These are phyloP conservation scores for Chrysoporthe austroafricana DNA, from an alignment of 2,329 filamentous ascomycete species.

Conservation along the genomic window DNA sequence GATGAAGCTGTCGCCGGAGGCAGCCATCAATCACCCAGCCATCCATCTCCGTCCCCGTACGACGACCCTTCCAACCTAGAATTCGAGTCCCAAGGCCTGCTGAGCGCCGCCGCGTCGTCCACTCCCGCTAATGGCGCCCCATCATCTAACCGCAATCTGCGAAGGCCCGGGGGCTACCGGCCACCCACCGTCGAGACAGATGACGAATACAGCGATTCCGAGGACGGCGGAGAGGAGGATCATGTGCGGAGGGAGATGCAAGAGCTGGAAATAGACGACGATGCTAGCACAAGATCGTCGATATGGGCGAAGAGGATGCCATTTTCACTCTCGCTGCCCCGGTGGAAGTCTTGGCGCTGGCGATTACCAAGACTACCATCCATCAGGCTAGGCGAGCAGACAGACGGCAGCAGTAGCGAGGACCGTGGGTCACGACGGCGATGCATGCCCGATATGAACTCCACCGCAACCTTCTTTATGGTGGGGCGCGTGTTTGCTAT, in stretches of 20 bases:
- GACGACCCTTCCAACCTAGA: conserved; percentile 61
- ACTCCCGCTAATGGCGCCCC: conserved; percentile 39
- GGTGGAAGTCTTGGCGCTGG: conserved; percentile 60
- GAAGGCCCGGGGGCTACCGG: conserved; percentile 64
- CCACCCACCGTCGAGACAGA: conserved; percentile 81
- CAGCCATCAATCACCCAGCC: conserved; percentile 57
- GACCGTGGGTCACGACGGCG: conserved; percentile 32
- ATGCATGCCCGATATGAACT: conserved; percentile 45
- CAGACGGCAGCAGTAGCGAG: conserved; percentile 29
- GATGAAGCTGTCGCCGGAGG: conserved; percentile 73
- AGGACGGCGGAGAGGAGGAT: conserved; percentile 57
- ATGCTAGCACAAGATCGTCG: conserved; percentile 41
- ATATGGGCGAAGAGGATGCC: conserved; percentile 61
- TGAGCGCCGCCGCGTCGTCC: conserved; percentile 56
- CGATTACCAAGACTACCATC: conserved; percentile 52
- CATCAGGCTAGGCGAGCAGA: conserved; percentile 45
- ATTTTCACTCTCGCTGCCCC: conserved; percentile 55
- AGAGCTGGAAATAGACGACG: conserved; percentile 74
- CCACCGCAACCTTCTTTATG: conserved; percentile 58
- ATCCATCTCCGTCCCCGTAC: conserved; percentile 46
- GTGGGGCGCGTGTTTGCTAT: conserved; percentile 76
- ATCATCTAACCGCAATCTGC: conserved; percentile 38
- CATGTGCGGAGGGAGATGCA: conserved; percentile 81
- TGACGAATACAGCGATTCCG: conserved; percentile 62
- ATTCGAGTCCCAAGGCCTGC: conserved; percentile 71